These are phyloP conservation scores for Myochromella boudieri DNA, from an alignment of 768 basidiomycete species.

Conservation along the genomic window DNA sequence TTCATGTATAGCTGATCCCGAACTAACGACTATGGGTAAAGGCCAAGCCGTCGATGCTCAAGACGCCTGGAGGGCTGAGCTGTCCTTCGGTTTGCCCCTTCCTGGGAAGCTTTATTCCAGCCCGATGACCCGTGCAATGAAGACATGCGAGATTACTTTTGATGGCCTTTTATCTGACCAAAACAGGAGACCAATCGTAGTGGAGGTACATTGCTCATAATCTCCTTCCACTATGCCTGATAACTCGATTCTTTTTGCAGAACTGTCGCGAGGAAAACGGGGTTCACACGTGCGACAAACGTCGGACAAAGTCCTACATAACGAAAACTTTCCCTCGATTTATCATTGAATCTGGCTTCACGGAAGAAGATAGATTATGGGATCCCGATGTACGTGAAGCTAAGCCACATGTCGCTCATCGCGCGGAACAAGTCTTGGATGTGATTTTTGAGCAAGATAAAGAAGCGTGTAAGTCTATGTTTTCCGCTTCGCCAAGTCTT, in stretches of 20 bases:
- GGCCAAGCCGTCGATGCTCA: conserved; percentile 51
- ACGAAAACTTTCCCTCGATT: conserved; percentile 48
- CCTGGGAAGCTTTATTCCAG: conserved; percentile 62
- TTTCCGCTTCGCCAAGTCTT: conserved; percentile 2
- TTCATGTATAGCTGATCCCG: conserved; percentile 55
- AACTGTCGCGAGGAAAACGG: conserved; percentile 69
- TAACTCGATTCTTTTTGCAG: conserved; percentile 31
- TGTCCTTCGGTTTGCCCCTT: conserved; percentile 41
- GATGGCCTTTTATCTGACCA: conserved; percentile 27
- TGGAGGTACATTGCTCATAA: conserved; percentile 47
- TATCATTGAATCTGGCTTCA: conserved; percentile 54
- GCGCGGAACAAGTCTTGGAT: conserved; percentile 55
- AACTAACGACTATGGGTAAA: conserved; percentile 58
- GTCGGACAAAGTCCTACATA: conserved; percentile 52
- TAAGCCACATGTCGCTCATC: conserved; percentile 38
- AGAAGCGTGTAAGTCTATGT: conserved; percentile 41
- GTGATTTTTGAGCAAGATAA: conserved; percentile 49
- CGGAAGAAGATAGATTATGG: conserved; percentile 69
- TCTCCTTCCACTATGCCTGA: not conserved
- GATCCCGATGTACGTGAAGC: conserved; percentile 54
- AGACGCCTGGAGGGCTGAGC: conserved; percentile 49
- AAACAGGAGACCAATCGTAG: conserved; percentile 32
- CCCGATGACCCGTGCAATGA: conserved; percentile 62
- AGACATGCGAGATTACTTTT: conserved; percentile 58
- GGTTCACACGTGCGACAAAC: conserved; percentile 71